Percentiles rank a stretch among this genome's conserved stretches.
phyloP scores from a whole-genome alignment of 2,329 filamentous ascomycete genomes.

The Metarhizium rileyi region DNA sequence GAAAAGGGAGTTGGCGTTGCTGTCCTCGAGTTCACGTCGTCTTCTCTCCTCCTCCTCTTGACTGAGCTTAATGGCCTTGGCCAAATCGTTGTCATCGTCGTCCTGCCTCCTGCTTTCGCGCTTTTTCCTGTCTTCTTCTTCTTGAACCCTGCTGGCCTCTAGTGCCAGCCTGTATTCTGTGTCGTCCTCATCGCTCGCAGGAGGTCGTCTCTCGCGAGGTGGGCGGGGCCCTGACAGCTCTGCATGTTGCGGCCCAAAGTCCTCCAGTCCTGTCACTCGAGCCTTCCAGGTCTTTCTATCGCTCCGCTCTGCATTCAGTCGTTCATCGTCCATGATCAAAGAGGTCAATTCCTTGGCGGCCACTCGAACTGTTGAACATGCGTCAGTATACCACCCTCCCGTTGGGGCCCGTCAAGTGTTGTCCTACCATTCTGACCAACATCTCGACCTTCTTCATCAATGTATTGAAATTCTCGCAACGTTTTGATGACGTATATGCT shows the following conservation, averaged over 20 bases:
- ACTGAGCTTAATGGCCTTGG: slow-evolving; percentile 90
- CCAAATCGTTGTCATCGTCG: slow-evolving; percentile 72
- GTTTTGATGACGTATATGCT: slow-evolving; percentile 99
- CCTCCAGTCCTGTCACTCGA: slow-evolving; percentile 85
- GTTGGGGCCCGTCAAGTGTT: background rate
- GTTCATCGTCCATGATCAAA: slow-evolving; percentile 86
- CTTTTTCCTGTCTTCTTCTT: slow-evolving; percentile 77
- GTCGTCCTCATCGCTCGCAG: slow-evolving; percentile 68
- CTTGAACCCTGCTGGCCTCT: slow-evolving; percentile 90
- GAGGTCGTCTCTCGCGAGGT: slow-evolving; percentile 36
- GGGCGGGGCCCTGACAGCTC: slow-evolving; percentile 32
- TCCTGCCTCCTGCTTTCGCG: slow-evolving; percentile 52
- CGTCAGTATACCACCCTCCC: slow-evolving; percentile 9
- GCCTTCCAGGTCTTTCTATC: slow-evolving; percentile 96
- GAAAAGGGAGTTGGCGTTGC: slow-evolving; percentile 79
- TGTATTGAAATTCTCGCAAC: slow-evolving; percentile 89
- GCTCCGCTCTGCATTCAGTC: slow-evolving; percentile 77
- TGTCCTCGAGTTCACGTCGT: slow-evolving; percentile 76
- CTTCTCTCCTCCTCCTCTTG: slow-evolving; percentile 89
- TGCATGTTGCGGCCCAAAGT: slow-evolving; percentile 47
- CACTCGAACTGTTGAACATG: slow-evolving; percentile 60
- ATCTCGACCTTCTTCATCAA: slow-evolving; percentile 90
- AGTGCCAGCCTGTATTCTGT: slow-evolving; percentile 83
- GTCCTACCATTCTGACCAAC: slow-evolving; percentile 88
- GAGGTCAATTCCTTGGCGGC: slow-evolving; percentile 93